These are phyloP conservation scores for Metschnikowia anglica DNA, from an alignment of 805 yeast genomes.

Conservation along the genomic window DNA sequence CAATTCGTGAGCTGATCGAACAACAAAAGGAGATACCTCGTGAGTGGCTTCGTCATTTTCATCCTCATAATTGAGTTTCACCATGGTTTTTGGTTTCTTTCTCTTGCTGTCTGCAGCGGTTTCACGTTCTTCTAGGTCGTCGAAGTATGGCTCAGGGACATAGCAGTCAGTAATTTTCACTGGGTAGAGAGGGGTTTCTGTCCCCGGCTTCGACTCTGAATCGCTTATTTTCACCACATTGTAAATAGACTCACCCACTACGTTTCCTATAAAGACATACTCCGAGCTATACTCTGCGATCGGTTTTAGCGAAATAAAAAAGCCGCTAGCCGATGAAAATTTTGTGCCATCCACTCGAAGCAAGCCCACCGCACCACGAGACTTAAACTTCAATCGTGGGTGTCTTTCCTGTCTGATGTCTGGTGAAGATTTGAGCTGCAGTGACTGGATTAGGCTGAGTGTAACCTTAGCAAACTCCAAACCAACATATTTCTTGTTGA, in stretches of 20 bases:
- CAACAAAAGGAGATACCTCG: conserved; percentile 25
- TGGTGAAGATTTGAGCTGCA: conserved; percentile 9
- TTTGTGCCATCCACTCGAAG: conserved; percentile 29
- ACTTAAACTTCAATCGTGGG: conserved; percentile 48
- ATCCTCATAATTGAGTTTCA: conserved; percentile 36
- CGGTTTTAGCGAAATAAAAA: conserved; percentile 44
- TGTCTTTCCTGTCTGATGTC: conserved; percentile 45
- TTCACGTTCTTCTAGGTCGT: conserved; percentile 30
- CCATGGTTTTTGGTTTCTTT: conserved; percentile 30
- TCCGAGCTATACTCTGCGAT: conserved; percentile 44
- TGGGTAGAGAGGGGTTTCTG: conserved; percentile 51
- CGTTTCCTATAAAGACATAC: conserved; percentile 53
- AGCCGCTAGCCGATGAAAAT: conserved; percentile 25
- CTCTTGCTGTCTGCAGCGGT: conserved; percentile 7
- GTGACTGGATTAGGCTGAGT: conserved; percentile 23
- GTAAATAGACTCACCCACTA: conserved; percentile 56
- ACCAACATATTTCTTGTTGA: conserved; percentile 42
- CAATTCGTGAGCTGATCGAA: conserved; percentile 45
- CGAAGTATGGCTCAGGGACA: conserved; percentile 50
- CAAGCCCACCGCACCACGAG: conserved; percentile 57
- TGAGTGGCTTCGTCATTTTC: conserved; percentile 43
- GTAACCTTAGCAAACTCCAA: conserved; percentile 43
- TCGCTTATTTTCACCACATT: conserved; percentile 50
- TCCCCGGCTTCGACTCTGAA: conserved; percentile 42
- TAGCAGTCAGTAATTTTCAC: conserved; percentile 40